Evolutionary conservation across 2,329 filamentous ascomycete species (phyloP), one percentile per base, ranked within the genome.

Genomic region (Colletotrichum sansevieriae): DNA sequence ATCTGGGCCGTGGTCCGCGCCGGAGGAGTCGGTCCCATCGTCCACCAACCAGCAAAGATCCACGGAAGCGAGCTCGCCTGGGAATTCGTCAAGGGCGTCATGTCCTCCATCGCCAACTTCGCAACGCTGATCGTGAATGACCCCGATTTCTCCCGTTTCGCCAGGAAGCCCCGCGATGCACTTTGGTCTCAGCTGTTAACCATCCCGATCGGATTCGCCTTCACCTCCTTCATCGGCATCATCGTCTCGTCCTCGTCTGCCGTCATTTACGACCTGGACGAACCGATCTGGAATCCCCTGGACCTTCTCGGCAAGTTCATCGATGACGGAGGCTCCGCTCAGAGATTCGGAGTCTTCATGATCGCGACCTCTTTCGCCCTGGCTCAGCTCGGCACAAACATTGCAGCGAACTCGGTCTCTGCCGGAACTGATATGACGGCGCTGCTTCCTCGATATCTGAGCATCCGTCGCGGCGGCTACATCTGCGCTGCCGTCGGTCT

Each of bases 81-180:
- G 95, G 88, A 90, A 25, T 90, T 97, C 66, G 87, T 98, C 68
- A 91, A 90, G 70, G 93, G 93, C 43, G 90, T 97, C 80, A 97
- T 97, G 94, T 91, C 87, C 25, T 91, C 92, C 4, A 94, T 98
- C 72, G 92, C 93, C 74, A 97, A 97, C 81, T 97, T 97, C 76
- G 92, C 94, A 1, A 94, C 94, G 0, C 85, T 97, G 39, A 96
- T 97, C 73, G 86, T 91, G 69, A 90, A 97, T 77, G 90, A 93
- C 72, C 92, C 92, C 0, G 94, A 97, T 76, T 97, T 97, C 78
- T 85, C 92, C 20, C 91, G 95, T 77, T 98, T 97, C 75, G 92
- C 94, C 3, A 82, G 83, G 20, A 93, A 91, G 76, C 93, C 93
- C 1, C 85, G 82, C 18, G 92, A 96, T 76, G 92, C 93, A 0